Evolutionary conservation across 2,329 filamentous ascomycete genomes (phyloP), one percentile per base, ranked within the genome.

Genomic region (Gaeumannomyces tritici): DNA sequence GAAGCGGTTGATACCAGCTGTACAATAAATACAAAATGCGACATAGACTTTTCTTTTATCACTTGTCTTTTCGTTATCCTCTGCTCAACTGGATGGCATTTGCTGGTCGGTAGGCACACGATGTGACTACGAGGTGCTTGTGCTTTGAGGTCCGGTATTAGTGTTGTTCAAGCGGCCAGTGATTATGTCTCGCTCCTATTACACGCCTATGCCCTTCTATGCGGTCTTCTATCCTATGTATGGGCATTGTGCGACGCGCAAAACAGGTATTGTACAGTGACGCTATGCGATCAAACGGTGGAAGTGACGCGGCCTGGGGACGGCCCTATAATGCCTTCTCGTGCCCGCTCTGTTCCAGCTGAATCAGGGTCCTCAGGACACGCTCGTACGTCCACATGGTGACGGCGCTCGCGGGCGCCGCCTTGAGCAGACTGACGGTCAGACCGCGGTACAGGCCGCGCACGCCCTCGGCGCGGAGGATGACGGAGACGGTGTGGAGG

Each of bases 341-440:
- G 42, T 65, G 63, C n/a, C 56, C 58, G 59, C 58, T 61, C 57
- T 72, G 65, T 3, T 77, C 74, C 56, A 75, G 64, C 24, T 69
- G 69, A 35, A 80, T 76, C 64, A 93, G 77, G 27, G 85, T 67
- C 60, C 79, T 82, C 76, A 97, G 77, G 24, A 83, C 83, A 70
- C 88, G 80, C 77, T 96, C 93, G 74, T 96, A 97, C 2, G 91
- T 96, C 91, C 92, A 97, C 80, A 97, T 90, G 0, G 93, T 97
- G 35, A 96, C 85, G 8, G 93, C 91, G 73, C 90, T 95, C 31
- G 90, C 87, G n/a, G 95, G 95, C 27, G 93, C 95, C 35, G 93
- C 91, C 79, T 99, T 99, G 67, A 98, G 73, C 71, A 99, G 76
- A 73, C 92, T 93, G 62, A 98, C 92, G 1, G 88, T 89, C 72